A percentile compares a stretch with the other conserved stretches of the same genome.
phyloP scores from a whole-genome alignment of 129 eudicot species.

The Sambucus nigra region DNA sequence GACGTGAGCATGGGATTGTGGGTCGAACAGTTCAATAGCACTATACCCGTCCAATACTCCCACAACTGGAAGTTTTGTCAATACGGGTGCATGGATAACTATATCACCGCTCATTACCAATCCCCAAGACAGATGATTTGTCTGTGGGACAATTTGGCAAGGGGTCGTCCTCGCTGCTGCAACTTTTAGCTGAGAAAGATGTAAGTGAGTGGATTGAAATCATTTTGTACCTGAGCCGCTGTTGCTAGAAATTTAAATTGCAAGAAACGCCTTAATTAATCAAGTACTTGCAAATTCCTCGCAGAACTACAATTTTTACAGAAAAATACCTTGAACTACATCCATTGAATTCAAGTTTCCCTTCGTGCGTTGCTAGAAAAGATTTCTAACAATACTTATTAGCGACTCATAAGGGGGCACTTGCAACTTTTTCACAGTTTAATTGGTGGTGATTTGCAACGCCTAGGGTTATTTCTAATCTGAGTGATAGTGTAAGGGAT shows the following conservation, averaged over 20 bases:
- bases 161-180: constrained; percentile 83
- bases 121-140: constrained; percentile 94
- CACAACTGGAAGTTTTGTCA: constrained; percentile 88
- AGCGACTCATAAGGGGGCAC: no score
- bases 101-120: constrained; percentile 91
- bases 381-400: no score
- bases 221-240: neutral
- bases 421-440: no score
- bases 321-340: no score
- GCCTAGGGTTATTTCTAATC: no score
- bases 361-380: no score
- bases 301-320: no score
- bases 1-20: constrained; percentile 99
- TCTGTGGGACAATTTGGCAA: constrained; percentile 72
- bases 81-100: constrained; percentile 78
- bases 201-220: neutral
- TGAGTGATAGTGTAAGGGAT: no score
- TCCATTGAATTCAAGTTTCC: no score
- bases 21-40: constrained; percentile 91
- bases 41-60: constrained; percentile 40
- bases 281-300: no score
- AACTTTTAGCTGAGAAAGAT: constrained; percentile 30
- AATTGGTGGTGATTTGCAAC: no score
- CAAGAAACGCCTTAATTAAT: no score
- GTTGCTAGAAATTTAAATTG: neutral